A percentile compares a stretch with the other conserved stretches of the same genome.
phyloP scores from a whole-genome alignment of 2,329 filamentous ascomycete genomes.

The Colletotrichum phormii region DNA sequence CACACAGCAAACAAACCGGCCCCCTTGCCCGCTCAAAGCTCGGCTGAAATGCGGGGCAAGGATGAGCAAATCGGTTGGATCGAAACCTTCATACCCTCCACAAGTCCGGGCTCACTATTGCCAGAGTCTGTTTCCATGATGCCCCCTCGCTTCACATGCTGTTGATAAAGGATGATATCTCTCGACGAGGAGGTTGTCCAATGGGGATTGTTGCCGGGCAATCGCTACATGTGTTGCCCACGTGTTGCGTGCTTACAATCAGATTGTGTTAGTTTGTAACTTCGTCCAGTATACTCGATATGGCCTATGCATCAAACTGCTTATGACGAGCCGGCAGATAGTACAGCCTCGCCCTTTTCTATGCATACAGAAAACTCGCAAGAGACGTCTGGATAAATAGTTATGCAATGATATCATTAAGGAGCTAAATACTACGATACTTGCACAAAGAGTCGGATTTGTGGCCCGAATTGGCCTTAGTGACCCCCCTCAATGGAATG shows the following conservation, averaged over 20 bases:
- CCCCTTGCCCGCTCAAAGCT: background rate
- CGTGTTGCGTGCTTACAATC: conserved; percentile 14
- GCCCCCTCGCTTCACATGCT: conserved; percentile 14
- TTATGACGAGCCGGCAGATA: background rate
- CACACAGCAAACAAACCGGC: background rate
- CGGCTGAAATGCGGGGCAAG: background rate
- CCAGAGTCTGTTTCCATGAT: background rate
- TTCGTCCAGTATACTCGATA: background rate
- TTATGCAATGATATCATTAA: background rate
- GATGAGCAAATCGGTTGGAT: background rate
- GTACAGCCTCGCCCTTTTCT: background rate
- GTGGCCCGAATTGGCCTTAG: background rate
- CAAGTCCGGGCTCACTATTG: conserved; percentile 17
- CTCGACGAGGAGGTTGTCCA: background rate
- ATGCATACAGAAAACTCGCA: background rate
- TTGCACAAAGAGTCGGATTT: background rate
- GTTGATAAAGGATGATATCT: background rate
- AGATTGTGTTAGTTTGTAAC: conserved; percentile 6
- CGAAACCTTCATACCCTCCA: background rate
- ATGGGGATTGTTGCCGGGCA: background rate
- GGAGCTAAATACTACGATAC: background rate
- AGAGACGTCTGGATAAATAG: background rate
- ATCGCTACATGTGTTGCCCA: background rate
- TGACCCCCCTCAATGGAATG: background rate
- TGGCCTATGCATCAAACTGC: background rate